A percentile compares a stretch with the other conserved stretches of the same genome.
Conservation (phyloP, 768 basidiomycete species). For the Cystoderma amianthinum region DNA sequence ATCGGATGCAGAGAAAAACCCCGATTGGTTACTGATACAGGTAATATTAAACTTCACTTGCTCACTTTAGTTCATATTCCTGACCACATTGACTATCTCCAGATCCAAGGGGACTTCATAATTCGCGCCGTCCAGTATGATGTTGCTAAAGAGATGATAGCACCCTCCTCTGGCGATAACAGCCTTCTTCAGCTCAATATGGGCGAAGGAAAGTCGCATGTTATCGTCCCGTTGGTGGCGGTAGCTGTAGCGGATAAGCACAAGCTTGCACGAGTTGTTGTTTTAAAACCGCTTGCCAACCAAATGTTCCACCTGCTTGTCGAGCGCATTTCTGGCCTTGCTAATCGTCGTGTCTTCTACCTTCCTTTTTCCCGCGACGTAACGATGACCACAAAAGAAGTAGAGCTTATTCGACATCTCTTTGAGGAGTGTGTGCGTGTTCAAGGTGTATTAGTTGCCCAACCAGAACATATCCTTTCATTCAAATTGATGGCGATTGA, state of each 20-base stretch:
- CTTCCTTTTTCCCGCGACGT: conserved; percentile 43
- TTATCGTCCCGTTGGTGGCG: conserved; percentile 40
- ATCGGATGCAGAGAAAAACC: no score
- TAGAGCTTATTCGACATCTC: conserved; percentile 18
- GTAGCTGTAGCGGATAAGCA: conserved; percentile 32
- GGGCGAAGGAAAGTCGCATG: conserved; percentile 51
- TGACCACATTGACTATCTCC: no score
- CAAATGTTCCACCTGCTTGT: conserved; percentile 46
- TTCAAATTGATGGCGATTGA: conserved; percentile 41
- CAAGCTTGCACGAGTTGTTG: conserved; percentile 39
- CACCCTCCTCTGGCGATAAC: conserved; percentile 25
- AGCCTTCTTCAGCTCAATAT: conserved; percentile 45
- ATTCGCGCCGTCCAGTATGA: conserved; percentile 33
- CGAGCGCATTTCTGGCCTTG: conserved; percentile 33
- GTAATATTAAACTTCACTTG: no score
- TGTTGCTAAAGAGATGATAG: conserved; percentile 40
- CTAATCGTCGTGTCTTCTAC: conserved; percentile 38
- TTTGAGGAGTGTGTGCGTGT: conserved; percentile 27
- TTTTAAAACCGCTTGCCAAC: conserved; percentile 36
- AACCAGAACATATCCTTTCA: conserved; percentile 50
- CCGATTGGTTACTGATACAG: no score
- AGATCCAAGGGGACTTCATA: no score
- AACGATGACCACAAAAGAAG: conserved; percentile 9
- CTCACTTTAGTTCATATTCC: no score
- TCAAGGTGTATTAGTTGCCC: conserved; percentile 38